Percentiles rank a stretch among this genome's conserved stretches.
These are phyloP conservation scores for Chionographis japonica DNA, from an alignment of 106 monocot genomes.

Conservation along the genomic window DNA sequence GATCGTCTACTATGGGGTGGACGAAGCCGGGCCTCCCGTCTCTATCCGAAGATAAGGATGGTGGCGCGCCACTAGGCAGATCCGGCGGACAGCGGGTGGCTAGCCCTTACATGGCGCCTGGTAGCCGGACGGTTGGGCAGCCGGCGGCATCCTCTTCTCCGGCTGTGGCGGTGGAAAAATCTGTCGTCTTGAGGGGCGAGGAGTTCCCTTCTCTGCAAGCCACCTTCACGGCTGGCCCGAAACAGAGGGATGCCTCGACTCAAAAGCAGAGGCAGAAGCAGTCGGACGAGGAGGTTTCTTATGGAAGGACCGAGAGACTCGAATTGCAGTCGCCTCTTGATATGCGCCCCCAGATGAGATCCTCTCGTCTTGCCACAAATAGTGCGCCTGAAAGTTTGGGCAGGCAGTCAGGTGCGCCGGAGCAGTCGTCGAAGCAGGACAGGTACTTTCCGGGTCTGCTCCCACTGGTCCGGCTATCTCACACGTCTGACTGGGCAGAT, in stretches of 20 bases:
- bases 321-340: slow-evolving; percentile 12
- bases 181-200: slow-evolving; percentile 61
- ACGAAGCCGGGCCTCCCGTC: slow-evolving; percentile 41
- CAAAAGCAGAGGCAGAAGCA: slow-evolving; percentile 32
- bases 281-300: slow-evolving; percentile 10
- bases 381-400: slow-evolving; percentile 7
- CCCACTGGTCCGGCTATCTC: slow-evolving; percentile 39
- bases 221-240: slow-evolving; percentile 17
- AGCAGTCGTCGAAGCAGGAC: slow-evolving; percentile 23
- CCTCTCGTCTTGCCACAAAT: slow-evolving; percentile 10
- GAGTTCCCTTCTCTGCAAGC: slow-evolving; percentile 66
- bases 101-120: slow-evolving; percentile 13
- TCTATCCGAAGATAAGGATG: not conserved
- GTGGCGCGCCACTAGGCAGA: not conserved
- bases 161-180: slow-evolving; percentile 22
- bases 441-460: slow-evolving; percentile 35
- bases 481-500: slow-evolving; percentile 85
- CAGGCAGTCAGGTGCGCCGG: not conserved
- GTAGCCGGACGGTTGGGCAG: not conserved
- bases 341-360: slow-evolving; percentile 55
- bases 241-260: slow-evolving; percentile 20
- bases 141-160: not conserved
- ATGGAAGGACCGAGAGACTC: slow-evolving; percentile 13
- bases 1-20: slow-evolving; percentile 59
- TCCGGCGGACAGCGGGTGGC: slow-evolving; percentile 1